phyloP scores from a whole-genome alignment of 208 protist genomes.

The Acanthamoeba culbertsoni region DNA sequence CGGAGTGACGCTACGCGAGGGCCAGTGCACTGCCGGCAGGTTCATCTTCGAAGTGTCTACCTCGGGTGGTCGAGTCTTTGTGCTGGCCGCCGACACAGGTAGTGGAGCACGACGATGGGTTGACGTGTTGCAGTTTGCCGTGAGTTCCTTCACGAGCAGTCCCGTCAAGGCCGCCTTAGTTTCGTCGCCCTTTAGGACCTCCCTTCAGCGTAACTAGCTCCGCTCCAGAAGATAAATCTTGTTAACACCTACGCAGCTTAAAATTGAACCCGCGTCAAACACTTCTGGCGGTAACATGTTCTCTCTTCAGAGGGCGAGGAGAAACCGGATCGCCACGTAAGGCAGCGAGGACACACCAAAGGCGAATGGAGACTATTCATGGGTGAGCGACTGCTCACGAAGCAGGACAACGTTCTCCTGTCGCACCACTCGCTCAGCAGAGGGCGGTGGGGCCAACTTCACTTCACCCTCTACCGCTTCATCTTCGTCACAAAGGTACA shows the following conservation, averaged over 20 bases:
- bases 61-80: neutral
- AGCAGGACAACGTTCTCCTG: neutral
- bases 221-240: too few species aligned
- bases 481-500: neutral
- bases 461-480: neutral
- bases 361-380: neutral
- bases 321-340: neutral
- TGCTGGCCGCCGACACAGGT: neutral
- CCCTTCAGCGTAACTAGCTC: too few species aligned
- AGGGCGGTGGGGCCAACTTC: neutral
- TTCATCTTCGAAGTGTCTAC: neutral
- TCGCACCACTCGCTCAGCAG: neutral
- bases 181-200: neutral
- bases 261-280: too few species aligned
- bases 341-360: neutral
- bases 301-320: neutral
- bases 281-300: too few species aligned
- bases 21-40: neutral
- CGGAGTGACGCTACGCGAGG: neutral
- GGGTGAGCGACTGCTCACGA: neutral
- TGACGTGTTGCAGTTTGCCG: neutral
- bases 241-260: too few species aligned
- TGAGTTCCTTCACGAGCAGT: too few species aligned
- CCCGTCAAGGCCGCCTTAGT: neutral
- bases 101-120: neutral